phyloP scores from a whole-genome alignment of 768 basidiomycete species.

The Suillus placidus region DNA sequence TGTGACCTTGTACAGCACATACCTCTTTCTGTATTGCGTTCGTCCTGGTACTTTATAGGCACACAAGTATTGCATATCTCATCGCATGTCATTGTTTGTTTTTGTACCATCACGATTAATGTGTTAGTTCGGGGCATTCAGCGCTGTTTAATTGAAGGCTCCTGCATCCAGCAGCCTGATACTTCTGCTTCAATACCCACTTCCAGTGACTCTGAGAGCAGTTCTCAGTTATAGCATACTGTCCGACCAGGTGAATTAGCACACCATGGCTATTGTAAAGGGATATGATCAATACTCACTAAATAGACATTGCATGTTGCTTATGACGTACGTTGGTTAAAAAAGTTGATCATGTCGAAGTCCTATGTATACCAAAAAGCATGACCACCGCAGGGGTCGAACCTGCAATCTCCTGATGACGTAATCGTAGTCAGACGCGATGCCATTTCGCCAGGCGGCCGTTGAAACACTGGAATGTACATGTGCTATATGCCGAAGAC shows the following conservation, averaged over 20 bases:
- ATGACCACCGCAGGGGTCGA: conserved; percentile 87
- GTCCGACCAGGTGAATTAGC: no score
- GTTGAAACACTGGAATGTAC: background rate
- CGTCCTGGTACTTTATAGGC: background rate
- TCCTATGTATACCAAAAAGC: background rate
- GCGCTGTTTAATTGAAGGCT: background rate
- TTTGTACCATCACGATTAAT: conserved; percentile 5
- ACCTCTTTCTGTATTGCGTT: conserved; percentile 1
- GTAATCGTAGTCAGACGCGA: conserved; percentile 79
- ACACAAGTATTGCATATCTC: conserved; percentile 1
- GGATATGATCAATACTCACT: no score
- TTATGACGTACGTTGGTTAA: no score
- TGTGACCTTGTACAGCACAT: background rate
- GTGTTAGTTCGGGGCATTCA: background rate
- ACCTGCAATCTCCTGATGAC: conserved; percentile 90
- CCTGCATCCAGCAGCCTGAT: background rate
- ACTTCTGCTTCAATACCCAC: background rate
- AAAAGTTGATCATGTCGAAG: no score
- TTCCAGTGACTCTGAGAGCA: background rate
- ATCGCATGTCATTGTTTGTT: conserved; percentile 1
- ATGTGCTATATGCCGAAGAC: background rate
- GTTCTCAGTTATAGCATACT: no score
- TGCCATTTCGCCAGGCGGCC: conserved; percentile 87
- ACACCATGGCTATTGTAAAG: no score
- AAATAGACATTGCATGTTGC: no score